These are phyloP conservation scores for Plasmodium billcollinsi DNA, from an alignment of 169 alveolate genomes.

Conservation along the genomic window DNA sequence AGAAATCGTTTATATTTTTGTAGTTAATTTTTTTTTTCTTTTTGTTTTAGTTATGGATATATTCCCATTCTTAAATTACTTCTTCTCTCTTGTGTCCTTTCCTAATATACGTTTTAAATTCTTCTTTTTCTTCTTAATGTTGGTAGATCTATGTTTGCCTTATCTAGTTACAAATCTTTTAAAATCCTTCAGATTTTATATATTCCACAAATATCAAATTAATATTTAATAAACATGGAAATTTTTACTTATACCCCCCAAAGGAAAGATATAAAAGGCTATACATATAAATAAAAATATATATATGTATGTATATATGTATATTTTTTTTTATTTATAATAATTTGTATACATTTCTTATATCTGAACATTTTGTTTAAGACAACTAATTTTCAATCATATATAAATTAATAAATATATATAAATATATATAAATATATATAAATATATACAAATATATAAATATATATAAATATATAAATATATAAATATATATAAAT, in stretches of 20 bases:
- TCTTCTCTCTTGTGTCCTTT: slow-evolving; percentile 71
- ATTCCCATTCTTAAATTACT: slow-evolving; percentile 45
- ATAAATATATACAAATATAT: too few species aligned
- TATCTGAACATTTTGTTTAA: too few species aligned
- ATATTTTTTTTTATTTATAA: too few species aligned
- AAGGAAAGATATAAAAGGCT: not conserved
- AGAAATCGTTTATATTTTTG: slow-evolving; percentile 64
- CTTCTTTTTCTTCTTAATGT: slow-evolving; percentile 42
- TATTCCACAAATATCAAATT: slow-evolving; percentile 21
- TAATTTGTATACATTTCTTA: too few species aligned
- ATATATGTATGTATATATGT: not conserved
- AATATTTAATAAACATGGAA: not conserved
- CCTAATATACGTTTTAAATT: slow-evolving; percentile 27
- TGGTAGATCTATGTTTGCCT: slow-evolving; percentile 42
- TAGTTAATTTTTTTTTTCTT: slow-evolving; percentile 32
- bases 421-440: too few species aligned
- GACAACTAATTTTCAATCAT: too few species aligned
- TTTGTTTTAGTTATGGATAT: slow-evolving; percentile 45
- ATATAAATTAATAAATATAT: too few species aligned
- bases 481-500: too few species aligned
- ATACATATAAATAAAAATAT: not conserved
- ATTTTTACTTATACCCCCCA: not conserved
- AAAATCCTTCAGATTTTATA: slow-evolving; percentile 14
- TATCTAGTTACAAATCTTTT: slow-evolving; percentile 36
- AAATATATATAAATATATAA: too few species aligned